Conservation (phyloP, 176 grass and related monocot genomes). For the Guadua angustifolia region DNA sequence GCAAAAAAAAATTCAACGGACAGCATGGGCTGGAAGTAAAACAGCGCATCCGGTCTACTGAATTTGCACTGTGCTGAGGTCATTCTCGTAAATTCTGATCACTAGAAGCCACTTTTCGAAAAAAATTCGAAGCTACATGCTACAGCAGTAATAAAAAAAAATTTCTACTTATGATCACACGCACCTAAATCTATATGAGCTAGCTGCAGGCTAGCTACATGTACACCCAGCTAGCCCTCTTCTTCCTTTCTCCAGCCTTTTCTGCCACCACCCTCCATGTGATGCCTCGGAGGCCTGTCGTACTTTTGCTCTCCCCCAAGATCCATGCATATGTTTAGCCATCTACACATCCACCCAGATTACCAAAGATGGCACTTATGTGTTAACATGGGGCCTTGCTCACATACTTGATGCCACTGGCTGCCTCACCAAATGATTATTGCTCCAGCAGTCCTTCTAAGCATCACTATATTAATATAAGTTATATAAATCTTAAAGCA, state of each 20-base stretch:
- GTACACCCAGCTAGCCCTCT: not conserved
- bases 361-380: slow-evolving; percentile 41
- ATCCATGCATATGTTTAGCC: slow-evolving; percentile 19
- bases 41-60: no score
- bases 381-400: slow-evolving; percentile 25
- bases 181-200: slow-evolving; percentile 37
- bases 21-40: no score
- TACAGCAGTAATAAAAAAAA: no score
- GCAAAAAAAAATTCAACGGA: no score
- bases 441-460: not conserved
- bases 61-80: no score
- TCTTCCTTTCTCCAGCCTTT: slow-evolving; percentile 31
- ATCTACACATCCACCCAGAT: slow-evolving; percentile 14
- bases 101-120: no score
- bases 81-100: no score
- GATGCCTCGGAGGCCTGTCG: slow-evolving; percentile 42
- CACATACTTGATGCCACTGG: slow-evolving; percentile 15
- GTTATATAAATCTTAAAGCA: no score
- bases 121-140: no score
- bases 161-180: slow-evolving; percentile 41
- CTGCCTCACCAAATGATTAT: slow-evolving; percentile 37
- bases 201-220: slow-evolving; percentile 31
- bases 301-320: slow-evolving; percentile 46
- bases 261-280: slow-evolving; percentile 50
- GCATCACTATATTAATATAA: no score